Percentiles rank a stretch among this genome's conserved stretches.
Conservation (phyloP, 257 asterid genomes). For the Fraxinus pennsylvanica region DNA sequence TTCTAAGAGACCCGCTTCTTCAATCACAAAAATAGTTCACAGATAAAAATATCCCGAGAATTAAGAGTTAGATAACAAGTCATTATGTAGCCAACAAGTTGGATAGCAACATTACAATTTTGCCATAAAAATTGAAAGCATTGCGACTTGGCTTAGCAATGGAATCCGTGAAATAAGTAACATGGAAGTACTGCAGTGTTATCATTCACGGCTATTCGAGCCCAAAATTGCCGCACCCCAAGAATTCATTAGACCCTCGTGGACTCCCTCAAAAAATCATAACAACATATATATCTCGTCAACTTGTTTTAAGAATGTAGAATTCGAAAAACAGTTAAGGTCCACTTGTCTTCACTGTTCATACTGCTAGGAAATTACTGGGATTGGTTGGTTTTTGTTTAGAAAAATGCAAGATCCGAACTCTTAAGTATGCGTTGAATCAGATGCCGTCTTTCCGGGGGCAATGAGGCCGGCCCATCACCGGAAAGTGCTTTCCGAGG, state of each 20-base stretch:
- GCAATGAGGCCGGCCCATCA: slow-evolving; percentile 76
- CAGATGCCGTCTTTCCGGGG: slow-evolving; percentile 46
- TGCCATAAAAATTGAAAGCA: background rate
- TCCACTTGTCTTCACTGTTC: slow-evolving; percentile 18
- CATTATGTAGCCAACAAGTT: too few relatives aligned
- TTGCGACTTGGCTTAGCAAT: background rate
- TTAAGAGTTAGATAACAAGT: background rate
- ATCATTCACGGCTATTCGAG: slow-evolving; percentile 7
- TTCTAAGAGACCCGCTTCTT: too few relatives aligned
- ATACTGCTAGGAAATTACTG: slow-evolving; percentile 11
- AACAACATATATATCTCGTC: slow-evolving; percentile 19
- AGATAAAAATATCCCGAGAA: too few relatives aligned
- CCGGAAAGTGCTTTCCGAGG: slow-evolving; percentile 92
- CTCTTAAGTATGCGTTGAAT: slow-evolving; percentile 29
- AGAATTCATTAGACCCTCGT: slow-evolving; percentile 27
- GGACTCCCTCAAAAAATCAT: background rate
- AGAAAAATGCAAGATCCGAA: slow-evolving; percentile 84
- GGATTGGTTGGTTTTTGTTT: slow-evolving; percentile 1
- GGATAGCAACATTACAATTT: too few relatives aligned
- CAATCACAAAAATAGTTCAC: background rate
- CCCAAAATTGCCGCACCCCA: slow-evolving; percentile 40
- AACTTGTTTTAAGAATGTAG: slow-evolving; percentile 13
- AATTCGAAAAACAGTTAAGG: slow-evolving; percentile 23
- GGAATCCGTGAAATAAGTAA: background rate
- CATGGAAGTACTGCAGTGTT: slow-evolving; percentile 14